Conservation (phyloP, 148 eudicot genomes). For the Camellia sinensis region DNA sequence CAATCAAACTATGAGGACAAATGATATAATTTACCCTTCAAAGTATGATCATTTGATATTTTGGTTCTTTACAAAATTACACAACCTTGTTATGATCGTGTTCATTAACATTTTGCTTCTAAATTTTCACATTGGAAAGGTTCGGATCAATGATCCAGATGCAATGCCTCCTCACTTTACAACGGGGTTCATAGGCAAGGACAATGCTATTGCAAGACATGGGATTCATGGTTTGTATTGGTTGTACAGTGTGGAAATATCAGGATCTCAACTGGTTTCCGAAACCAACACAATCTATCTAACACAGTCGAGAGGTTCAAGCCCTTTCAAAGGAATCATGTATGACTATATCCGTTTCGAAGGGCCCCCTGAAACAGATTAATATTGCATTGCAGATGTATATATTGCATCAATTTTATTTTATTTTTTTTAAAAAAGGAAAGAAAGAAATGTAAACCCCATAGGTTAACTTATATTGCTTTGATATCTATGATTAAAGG, state of each 20-base stretch:
- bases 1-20: too few species aligned
- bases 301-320: slow-evolving; percentile 37
- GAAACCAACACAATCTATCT: slow-evolving; percentile 49
- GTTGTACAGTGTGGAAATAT: slow-evolving; percentile 32
- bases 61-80: too few species aligned
- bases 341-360: slow-evolving; percentile 78
- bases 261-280: slow-evolving; percentile 23
- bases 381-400: background rate
- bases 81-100: too few species aligned
- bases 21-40: too few species aligned
- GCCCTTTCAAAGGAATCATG: slow-evolving; percentile 46
- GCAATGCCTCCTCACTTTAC: slow-evolving; percentile 38
- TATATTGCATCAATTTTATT: background rate
- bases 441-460: background rate
- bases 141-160: slow-evolving; percentile 50
- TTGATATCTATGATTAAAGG: background rate
- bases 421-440: background rate
- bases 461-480: background rate
- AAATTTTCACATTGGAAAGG: slow-evolving; percentile 25
- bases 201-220: slow-evolving; percentile 74
- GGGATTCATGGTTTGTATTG: slow-evolving; percentile 70
- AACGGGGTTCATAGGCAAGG: slow-evolving; percentile 54
- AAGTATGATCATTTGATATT: too few species aligned
- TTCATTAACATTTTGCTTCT: background rate
- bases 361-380: slow-evolving; percentile 31